Conservation (phyloP, 129 eudicot species). For the Tagetes erecta region DNA sequence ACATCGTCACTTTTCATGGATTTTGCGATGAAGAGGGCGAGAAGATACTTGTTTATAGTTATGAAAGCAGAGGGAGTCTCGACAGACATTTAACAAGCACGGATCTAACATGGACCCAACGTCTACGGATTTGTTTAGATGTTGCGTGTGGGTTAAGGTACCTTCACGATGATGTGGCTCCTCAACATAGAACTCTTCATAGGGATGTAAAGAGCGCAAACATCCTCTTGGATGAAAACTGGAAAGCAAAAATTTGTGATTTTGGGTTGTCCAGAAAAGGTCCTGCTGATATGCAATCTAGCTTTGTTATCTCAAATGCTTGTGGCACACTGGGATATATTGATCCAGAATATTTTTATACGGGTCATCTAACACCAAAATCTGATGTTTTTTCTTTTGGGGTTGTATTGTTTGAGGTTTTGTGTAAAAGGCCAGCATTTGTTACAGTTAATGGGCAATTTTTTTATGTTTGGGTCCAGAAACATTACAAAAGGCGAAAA, state of each 20-base stretch:
- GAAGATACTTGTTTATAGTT: conserved; percentile 38
- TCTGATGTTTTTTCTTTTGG: background rate
- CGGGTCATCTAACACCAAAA: background rate
- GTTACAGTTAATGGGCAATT: background rate
- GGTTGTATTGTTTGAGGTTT: background rate
- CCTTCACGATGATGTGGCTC: conserved; percentile 11
- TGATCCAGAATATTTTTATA: background rate
- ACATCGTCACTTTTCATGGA: conserved; percentile 13
- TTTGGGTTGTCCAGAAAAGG: background rate
- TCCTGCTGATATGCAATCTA: background rate
- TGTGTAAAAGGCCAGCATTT: background rate
- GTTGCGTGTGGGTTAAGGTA: conserved; percentile 16
- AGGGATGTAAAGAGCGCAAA: conserved; percentile 20
- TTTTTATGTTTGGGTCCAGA: background rate
- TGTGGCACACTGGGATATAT: conserved; percentile 17
- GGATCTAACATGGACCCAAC: conserved; percentile 32
- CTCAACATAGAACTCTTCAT: conserved; percentile 10
- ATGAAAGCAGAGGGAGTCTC: conserved; percentile 31
- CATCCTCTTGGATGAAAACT: conserved; percentile 2
- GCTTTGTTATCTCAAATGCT: conserved; percentile 11
- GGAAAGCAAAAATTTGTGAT: conserved; percentile 19
- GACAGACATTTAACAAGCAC: background rate
- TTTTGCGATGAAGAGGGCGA: conserved; percentile 30
- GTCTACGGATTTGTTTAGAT: conserved; percentile 30
- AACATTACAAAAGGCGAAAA: background rate